phyloP scores from a whole-genome alignment of 345 rosid genomes.

The Carallia pectinifolia region DNA sequence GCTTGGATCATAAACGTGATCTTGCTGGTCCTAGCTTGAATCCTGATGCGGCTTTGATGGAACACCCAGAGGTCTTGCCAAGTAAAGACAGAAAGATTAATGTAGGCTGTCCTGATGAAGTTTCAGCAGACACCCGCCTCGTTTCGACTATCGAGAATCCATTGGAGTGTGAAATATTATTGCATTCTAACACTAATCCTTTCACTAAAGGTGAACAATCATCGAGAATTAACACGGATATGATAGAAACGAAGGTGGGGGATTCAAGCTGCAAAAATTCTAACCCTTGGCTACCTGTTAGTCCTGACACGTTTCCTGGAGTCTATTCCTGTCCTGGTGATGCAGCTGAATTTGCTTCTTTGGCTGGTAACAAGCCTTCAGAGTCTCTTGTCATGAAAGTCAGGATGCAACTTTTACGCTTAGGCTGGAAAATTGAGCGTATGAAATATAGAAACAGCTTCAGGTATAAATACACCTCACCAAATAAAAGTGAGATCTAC shows the following conservation, averaged over 20 bases:
- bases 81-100: no score
- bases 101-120: neutral
- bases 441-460: neutral
- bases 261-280: neutral
- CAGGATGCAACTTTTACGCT: constrained; percentile 14
- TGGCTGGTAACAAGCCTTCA: constrained; percentile 2
- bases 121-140: neutral
- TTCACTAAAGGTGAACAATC: neutral
- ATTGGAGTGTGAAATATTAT: neutral
- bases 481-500: neutral
- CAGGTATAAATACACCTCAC: constrained; percentile 16
- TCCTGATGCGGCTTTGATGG: neutral
- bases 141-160: neutral
- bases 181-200: neutral
- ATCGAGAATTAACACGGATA: neutral
- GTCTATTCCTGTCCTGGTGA: constrained; percentile 10
- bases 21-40: neutral
- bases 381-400: neutral
- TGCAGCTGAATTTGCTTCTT: neutral
- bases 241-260: neutral
- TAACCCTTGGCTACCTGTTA: constrained; percentile 9
- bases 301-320: neutral
- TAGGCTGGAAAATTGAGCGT: constrained; percentile 24
- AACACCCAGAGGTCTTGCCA: neutral
- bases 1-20: neutral